Evolutionary conservation across 2,329 filamentous ascomycete species (phyloP).

Genomic region (Verticillium albo-atrum): DNA sequence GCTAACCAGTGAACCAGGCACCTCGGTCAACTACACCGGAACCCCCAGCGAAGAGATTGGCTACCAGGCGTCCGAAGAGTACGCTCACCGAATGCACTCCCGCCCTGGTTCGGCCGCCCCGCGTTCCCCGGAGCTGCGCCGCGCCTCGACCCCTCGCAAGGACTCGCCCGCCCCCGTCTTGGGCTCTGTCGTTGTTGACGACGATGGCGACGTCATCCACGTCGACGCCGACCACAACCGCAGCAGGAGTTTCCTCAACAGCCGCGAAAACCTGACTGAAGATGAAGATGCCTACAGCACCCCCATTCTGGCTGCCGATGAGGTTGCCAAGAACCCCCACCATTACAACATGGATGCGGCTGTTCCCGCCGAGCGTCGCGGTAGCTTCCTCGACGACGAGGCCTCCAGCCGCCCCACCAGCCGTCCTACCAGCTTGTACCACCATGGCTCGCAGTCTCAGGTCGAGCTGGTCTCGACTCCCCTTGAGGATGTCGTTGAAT

Average conservation of each 20-base stretch:
- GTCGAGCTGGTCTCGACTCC: conserved; percentile 60
- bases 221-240: conserved; percentile 59
- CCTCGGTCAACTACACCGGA: conserved; percentile 56
- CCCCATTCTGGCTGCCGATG: conserved; percentile 86
- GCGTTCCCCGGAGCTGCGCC: conserved; percentile 28
- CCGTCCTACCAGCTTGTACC: conserved; percentile 59
- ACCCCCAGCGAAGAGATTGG: conserved; percentile 90
- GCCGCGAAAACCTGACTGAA: conserved; percentile 25
- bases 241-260: conserved; percentile 19
- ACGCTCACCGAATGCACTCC: conserved; percentile 70
- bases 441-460: conserved; percentile 37
- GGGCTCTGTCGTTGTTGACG: conserved; percentile 25
- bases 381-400: conserved; percentile 52
- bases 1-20: conserved; percentile 46
- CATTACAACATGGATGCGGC: conserved; percentile 72
- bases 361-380: conserved; percentile 68
- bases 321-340: conserved; percentile 70
- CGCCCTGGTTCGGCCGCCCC: conserved; percentile 36
- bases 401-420: conserved; percentile 61
- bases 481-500: conserved; percentile 85
- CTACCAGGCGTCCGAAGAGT: conserved; percentile 83
- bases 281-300: conserved; percentile 61
- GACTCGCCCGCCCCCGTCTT: conserved; percentile 19
- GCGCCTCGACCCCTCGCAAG: conserved; percentile 24
- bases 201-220: conserved; percentile 65